A percentile compares a stretch with the other conserved stretches of the same genome.
Conservation (phyloP, 1,139 yeast species). For the Lodderomyces theae region DNA sequence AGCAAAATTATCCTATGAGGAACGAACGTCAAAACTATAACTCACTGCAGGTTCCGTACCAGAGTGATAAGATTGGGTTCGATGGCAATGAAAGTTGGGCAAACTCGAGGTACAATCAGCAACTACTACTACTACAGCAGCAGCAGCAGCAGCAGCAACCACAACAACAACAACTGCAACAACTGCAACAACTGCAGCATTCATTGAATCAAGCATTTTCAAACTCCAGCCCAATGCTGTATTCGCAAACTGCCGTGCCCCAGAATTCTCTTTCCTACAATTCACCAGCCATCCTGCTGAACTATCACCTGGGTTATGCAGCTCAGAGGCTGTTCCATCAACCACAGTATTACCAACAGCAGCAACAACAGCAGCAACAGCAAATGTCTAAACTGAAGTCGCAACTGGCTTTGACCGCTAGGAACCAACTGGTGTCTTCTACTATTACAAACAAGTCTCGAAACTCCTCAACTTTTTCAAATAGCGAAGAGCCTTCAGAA, state of each 20-base stretch:
- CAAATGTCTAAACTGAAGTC: conserved; percentile 2
- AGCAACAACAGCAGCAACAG: neutral
- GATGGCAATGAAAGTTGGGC: neutral
- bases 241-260: conserved; percentile 12
- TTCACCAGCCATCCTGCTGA: conserved; percentile 8
- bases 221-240: conserved; percentile 11
- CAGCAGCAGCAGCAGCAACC: too few relatives aligned
- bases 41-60: neutral
- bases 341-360: too few relatives aligned
- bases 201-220: conserved; percentile 7
- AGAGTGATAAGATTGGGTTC: neutral
- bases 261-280: conserved; percentile 12
- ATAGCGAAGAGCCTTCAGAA: conserved; percentile 10
- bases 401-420: conserved; percentile 1
- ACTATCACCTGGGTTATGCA: conserved; percentile 9
- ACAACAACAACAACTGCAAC: conserved; percentile 8
- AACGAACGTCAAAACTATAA: neutral
- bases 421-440: conserved; percentile 7
- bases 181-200: conserved; percentile 8
- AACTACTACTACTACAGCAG: conserved; percentile 7
- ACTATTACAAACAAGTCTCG: conserved; percentile 7
- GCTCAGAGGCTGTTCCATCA: conserved; percentile 9
- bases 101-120: conserved; percentile 1
- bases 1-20: neutral
- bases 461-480: conserved; percentile 6